A percentile compares a stretch with the other conserved stretches of the same genome.
These are phyloP conservation scores for Debaryomycetaceae sp. DNA, from an alignment of 1,139 yeast genomes.

Conservation along the genomic window DNA sequence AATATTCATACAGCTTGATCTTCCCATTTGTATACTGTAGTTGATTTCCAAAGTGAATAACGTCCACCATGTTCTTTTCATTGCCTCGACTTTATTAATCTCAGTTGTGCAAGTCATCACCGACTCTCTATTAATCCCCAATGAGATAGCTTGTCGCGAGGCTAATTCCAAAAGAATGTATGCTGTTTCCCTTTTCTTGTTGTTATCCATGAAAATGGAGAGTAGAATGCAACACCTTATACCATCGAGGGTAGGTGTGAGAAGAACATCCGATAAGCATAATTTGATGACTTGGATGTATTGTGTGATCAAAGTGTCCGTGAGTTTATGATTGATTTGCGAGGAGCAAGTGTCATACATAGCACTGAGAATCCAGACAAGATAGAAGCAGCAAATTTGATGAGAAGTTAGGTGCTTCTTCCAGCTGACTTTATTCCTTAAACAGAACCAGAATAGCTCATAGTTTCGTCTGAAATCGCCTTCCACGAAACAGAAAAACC, in stretches of 20 bases:
- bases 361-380: slow-evolving; percentile 38
- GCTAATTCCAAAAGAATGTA: slow-evolving; percentile 41
- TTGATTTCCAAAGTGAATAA: slow-evolving; percentile 10
- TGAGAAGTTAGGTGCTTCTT: slow-evolving; percentile 9
- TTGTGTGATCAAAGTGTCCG: slow-evolving; percentile 17
- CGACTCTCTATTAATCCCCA: slow-evolving; percentile 39
- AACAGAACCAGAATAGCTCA: slow-evolving; percentile 8
- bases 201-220: slow-evolving; percentile 38
- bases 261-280: slow-evolving; percentile 36
- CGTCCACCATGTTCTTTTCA: slow-evolving; percentile 14
- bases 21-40: slow-evolving; percentile 11
- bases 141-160: slow-evolving; percentile 40
- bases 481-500: neutral
- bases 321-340: slow-evolving; percentile 2
- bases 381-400: slow-evolving; percentile 38
- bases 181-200: slow-evolving; percentile 42
- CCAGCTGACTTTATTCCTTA: neutral
- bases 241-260: slow-evolving; percentile 40
- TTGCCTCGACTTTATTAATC: slow-evolving; percentile 6
- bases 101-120: slow-evolving; percentile 15
- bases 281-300: slow-evolving; percentile 25
- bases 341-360: slow-evolving; percentile 1
- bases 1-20: slow-evolving; percentile 8
- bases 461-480: slow-evolving; percentile 3
- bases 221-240: slow-evolving; percentile 37